Conservation (phyloP, 73 alveolate genomes). For the Urostyla sp. region DNA sequence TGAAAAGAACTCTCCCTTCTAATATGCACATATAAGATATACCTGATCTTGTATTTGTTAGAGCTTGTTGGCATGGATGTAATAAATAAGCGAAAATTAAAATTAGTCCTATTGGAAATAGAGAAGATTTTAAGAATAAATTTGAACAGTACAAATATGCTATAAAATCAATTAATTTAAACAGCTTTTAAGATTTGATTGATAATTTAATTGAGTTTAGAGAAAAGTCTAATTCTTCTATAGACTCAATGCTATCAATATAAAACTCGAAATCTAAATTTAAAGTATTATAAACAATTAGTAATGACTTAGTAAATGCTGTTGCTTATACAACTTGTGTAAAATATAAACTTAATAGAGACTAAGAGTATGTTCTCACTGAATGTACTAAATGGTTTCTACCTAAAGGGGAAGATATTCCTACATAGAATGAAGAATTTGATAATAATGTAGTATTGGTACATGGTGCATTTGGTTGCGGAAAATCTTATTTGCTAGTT, state of each 20-base stretch:
- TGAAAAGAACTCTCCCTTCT: slow-evolving; percentile 50
- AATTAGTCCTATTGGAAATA: slow-evolving; percentile 48
- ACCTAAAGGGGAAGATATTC: slow-evolving; percentile 27
- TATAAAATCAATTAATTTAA: slow-evolving; percentile 50
- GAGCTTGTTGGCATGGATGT: slow-evolving; percentile 58
- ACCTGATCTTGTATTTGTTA: slow-evolving; percentile 53
- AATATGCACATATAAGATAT: slow-evolving; percentile 49
- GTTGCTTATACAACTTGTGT: slow-evolving; percentile 8
- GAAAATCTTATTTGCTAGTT: slow-evolving; percentile 68
- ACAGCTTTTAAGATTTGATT: slow-evolving; percentile 44
- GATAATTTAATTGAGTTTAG: slow-evolving; percentile 57
- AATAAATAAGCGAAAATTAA: slow-evolving; percentile 45
- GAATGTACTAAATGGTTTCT: slow-evolving; percentile 65
- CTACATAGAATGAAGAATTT: background rate
- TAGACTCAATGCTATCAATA: slow-evolving; percentile 61
- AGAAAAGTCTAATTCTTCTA: slow-evolving; percentile 40
- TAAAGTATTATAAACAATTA: slow-evolving; percentile 40
- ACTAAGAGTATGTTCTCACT: slow-evolving; percentile 61
- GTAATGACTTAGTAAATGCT: slow-evolving; percentile 16
- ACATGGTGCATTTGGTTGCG: slow-evolving; percentile 81
- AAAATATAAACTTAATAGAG: slow-evolving; percentile 55
- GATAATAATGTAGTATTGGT: slow-evolving; percentile 60
- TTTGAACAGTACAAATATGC: slow-evolving; percentile 60
- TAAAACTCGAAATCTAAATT: slow-evolving; percentile 25
- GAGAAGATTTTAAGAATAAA: background rate